phyloP scores from a whole-genome alignment of 805 yeast species.

The Zygoascus biomembranicola region DNA sequence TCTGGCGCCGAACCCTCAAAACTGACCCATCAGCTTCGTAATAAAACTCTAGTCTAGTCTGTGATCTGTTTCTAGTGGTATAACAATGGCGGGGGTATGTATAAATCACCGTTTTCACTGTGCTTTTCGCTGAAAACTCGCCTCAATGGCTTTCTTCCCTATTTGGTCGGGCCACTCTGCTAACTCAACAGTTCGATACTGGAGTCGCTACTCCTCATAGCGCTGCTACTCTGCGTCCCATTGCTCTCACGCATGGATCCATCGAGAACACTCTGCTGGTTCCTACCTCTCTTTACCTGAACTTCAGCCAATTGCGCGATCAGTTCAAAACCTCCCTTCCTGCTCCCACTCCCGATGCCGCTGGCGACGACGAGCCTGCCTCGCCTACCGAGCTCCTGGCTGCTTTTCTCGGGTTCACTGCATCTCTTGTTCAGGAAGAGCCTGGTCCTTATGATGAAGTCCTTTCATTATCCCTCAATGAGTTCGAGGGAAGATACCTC shows the following conservation, averaged over 20 bases:
- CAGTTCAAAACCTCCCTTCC: conserved; percentile 66
- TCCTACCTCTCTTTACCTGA: conserved; percentile 70
- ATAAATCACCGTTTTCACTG: background rate
- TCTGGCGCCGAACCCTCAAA: too few species aligned
- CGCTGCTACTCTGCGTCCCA: conserved; percentile 60
- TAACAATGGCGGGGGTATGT: background rate
- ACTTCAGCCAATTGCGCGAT: conserved; percentile 79
- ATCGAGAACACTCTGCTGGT: conserved; percentile 84
- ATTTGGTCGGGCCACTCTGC: too few species aligned
- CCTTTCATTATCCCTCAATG: conserved; percentile 60
- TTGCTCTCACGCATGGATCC: conserved; percentile 74
- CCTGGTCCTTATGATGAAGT: conserved; percentile 61
- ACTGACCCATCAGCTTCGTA: too few species aligned
- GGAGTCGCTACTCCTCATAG: conserved; percentile 37
- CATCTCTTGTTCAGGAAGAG: conserved; percentile 26
- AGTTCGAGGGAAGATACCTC: conserved; percentile 76
- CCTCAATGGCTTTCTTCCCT: background rate
- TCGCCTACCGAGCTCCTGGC: conserved; percentile 80
- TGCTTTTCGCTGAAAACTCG: background rate
- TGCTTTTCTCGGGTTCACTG: conserved; percentile 61
- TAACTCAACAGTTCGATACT: conserved; percentile 19
- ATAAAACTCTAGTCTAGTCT: background rate
- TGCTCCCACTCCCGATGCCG: conserved; percentile 66
- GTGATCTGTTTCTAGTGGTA: background rate
- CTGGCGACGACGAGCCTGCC: conserved; percentile 81